Evolutionary conservation across 768 basidiomycete species (phyloP), one percentile per base, ranked within the genome.

Genomic region (Lactarius indigo): DNA sequence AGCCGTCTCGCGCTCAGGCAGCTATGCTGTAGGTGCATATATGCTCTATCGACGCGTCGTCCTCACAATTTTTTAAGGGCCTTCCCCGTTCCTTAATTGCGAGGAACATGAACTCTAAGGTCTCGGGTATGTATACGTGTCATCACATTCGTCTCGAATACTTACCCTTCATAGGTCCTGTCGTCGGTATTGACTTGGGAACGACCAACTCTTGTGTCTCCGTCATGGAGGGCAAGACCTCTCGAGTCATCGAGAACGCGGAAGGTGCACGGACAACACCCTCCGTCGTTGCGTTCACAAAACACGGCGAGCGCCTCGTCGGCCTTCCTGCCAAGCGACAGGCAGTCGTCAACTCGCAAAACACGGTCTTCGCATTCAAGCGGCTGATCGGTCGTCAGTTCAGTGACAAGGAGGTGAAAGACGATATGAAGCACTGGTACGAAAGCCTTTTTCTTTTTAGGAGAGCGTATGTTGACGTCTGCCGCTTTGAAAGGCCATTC

Each of bases 241-340:
- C 96, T 59, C 90, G 92, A 71, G 96, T 98, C 70, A 90, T 99
- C 72, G 97, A 98, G 80, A 98, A 98, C 82, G 82, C 96, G 6
- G 96, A 98, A 82, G 96, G 97, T 82, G 92, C 91, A 64, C 88
- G 97, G 72, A 98, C 97, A 69, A 99, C 97, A 18, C 97, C 97
- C 2, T 99, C 97, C 44, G 94, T 98, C 64, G 94, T 98, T 71
- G 96, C 96, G 44, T 99, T 99, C 84, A 94, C 97, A 63, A 97
- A 98, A 78, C 95, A 98, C 73, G 94, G 94, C 64, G 97, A 99
- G 77, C 94, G 96, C 65, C 84, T 98, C 37, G 90, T 97, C 66
- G 96, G 96, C 78, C 86, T 97, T 52, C 96, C 96, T 28, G 97
- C 96, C 13, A 96, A 98, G 79, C 92, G 96, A 58, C 96, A 98